Base-by-base conservation (phyloP, 2,329 filamentous ascomycete genomes). In the Byssothecium circinans region DNA sequence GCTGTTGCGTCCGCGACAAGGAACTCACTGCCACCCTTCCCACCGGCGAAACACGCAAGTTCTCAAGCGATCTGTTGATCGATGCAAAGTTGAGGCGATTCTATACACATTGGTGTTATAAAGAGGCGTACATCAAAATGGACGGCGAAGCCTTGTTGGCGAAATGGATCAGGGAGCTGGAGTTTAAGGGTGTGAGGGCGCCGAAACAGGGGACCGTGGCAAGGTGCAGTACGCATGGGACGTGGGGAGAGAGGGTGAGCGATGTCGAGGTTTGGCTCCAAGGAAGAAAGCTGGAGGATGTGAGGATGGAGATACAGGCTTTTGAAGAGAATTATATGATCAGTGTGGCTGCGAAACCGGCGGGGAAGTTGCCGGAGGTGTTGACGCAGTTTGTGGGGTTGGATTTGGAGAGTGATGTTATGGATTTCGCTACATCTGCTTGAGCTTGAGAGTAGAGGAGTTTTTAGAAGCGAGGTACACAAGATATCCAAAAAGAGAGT, bases 91-190 rank as follows among this genome's bases (percentile, higher is more conserved):
- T 91, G 22, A 78, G 86, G 4, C 78, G 81, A 43, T 92, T 92
- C 65, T 92, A 91, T 66, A 81, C 86, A 1, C 81, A 87, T 49
- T 92, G 88, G 85, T 89, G 86, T 67, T 79, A 89, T 67, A 84
- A 89, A 58, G 88, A 92, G 73, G 85, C 87, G 1, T 91, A 89
- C 65, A 84, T 91, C 69, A 92, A 91, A 79, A 84, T 92, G 74
- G 88, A 87, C 23, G 88, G 88, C 20, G 87, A 91, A 60, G 88
- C 87, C 0, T 75, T 92, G 48, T 75, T 91, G 8, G 88, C 88
- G 0, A 75, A 77, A 3, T 92, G 88, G 88, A 75, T 92, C 40
- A 75, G 74, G 41, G 81, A 87, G 41, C 73, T 91, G 8, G 85
- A 91, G 60, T 89, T 92, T 63, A 74, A 77, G 48, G 73, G 77